phyloP scores from a whole-genome alignment of 768 basidiomycete genomes.

The Jaapia argillacea region DNA sequence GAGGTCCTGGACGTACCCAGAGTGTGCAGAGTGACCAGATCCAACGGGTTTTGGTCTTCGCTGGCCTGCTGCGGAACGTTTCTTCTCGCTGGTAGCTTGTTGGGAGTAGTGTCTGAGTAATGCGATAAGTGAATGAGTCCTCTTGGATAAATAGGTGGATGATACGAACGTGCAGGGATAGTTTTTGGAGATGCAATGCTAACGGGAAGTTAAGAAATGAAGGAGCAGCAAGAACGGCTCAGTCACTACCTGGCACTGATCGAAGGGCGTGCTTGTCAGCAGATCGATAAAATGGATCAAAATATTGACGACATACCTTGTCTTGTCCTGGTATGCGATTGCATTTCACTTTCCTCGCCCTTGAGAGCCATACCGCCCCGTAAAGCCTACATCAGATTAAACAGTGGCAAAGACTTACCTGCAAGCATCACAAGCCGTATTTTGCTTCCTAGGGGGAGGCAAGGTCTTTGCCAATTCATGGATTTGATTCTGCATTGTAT shows the following conservation, averaged over 20 bases:
- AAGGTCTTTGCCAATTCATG: constrained; percentile 73
- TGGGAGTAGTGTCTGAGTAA: constrained; percentile 61
- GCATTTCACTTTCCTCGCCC: constrained; percentile 85
- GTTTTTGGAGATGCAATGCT: constrained; percentile 84
- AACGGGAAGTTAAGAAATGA: constrained; percentile 11
- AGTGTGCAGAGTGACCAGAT: constrained; percentile 30
- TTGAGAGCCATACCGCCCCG: constrained; percentile 20
- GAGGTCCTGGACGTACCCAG: too few species aligned
- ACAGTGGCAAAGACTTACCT: constrained; percentile 34
- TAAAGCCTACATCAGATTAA: constrained; percentile 2
- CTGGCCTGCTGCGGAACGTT: constrained; percentile 44
- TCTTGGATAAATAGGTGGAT: constrained; percentile 5
- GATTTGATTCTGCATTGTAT: constrained; percentile 70
- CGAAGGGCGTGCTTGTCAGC: constrained; percentile 8
- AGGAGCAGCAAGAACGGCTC: background rate
- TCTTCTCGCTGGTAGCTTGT: constrained; percentile 80
- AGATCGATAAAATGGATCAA: constrained; percentile 8
- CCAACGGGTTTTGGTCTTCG: constrained; percentile 61
- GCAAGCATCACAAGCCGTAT: constrained; percentile 91
- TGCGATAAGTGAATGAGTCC: background rate
- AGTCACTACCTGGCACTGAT: constrained; percentile 14
- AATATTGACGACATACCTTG: constrained; percentile 42
- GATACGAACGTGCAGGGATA: constrained; percentile 85
- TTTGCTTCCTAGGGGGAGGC: constrained; percentile 84
- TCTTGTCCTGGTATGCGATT: constrained; percentile 74